Evolutionary conservation across 805 yeast genomes (phyloP).

Genomic region (Schwanniomyces yamadae): DNA sequence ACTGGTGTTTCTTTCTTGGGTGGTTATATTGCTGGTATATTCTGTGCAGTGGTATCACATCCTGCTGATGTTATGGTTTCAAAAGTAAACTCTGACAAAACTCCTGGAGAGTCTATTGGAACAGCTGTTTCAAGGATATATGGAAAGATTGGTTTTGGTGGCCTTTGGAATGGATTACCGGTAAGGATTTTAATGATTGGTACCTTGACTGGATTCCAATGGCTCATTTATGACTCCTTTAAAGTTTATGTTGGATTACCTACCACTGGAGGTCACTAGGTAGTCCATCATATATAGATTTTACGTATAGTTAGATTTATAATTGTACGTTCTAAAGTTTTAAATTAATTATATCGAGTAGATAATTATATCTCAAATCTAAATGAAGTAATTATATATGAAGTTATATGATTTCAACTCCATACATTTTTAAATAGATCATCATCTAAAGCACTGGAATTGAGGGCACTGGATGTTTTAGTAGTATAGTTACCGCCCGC

Average conservation of each 20-base stretch:
- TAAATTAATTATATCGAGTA: too few species aligned
- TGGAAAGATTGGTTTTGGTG: slow-evolving; percentile 77
- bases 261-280: slow-evolving; percentile 68
- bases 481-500: slow-evolving; percentile 8
- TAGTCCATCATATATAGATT: neutral
- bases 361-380: too few species aligned
- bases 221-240: slow-evolving; percentile 95
- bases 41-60: slow-evolving; percentile 94
- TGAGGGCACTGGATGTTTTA: slow-evolving; percentile 3
- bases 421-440: slow-evolving; percentile 71
- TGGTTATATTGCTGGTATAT: slow-evolving; percentile 96
- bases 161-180: slow-evolving; percentile 93
- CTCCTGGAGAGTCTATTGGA: slow-evolving; percentile 62
- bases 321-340: neutral
- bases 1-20: slow-evolving; percentile 94
- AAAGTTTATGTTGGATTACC: slow-evolving; percentile 94
- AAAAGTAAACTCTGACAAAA: slow-evolving; percentile 75
- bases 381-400: too few species aligned
- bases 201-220: slow-evolving; percentile 94
- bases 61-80: slow-evolving; percentile 99
- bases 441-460: slow-evolving; percentile 44
- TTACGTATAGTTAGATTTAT: neutral
- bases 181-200: slow-evolving; percentile 97
- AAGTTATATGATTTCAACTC: slow-evolving; percentile 39
- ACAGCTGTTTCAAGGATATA: slow-evolving; percentile 74